Percentiles rank a stretch among this genome's conserved stretches.
These are phyloP conservation scores for Phytopythium boreale DNA, from an alignment of 352 stramenopile species.

Conservation along the genomic window DNA sequence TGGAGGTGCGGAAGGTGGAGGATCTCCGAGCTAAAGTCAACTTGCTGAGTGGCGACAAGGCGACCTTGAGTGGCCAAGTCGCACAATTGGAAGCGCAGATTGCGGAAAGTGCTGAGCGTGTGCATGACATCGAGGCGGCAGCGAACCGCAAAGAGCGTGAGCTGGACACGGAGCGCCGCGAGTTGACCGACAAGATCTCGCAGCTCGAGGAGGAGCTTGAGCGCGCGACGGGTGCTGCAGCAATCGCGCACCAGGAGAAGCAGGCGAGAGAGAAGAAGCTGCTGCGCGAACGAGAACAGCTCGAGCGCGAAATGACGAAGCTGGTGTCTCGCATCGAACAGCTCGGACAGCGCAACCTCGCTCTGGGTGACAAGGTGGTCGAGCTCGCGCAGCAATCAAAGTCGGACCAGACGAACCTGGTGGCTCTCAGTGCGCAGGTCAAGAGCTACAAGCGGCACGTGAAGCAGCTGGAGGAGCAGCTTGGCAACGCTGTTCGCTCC, in stretches of 20 bases:
- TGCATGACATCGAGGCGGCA: constrained; percentile 15
- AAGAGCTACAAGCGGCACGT: constrained; percentile 62
- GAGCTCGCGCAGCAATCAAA: constrained; percentile 53
- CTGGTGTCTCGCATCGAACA: constrained; percentile 55
- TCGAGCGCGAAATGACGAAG: constrained; percentile 48
- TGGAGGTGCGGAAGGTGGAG: constrained; percentile 39
- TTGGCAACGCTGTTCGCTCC: constrained; percentile 24
- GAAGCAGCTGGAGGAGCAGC: constrained; percentile 36
- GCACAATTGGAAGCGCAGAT: constrained; percentile 25
- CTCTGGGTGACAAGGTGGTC: constrained; percentile 64
- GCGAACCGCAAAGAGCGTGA: constrained; percentile 27
- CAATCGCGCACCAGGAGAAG: constrained; percentile 34
- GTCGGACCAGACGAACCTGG: constrained; percentile 51
- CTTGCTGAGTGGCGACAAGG: constrained; percentile 32
- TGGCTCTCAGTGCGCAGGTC: constrained; percentile 58
- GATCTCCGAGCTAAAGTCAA: constrained; percentile 32
- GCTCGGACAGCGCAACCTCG: constrained; percentile 43
- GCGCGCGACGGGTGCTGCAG: constrained; percentile 21
- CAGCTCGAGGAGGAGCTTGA: constrained; percentile 25
- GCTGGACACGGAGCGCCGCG: constrained; percentile 9
- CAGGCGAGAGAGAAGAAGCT: constrained; percentile 49
- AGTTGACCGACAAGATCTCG: constrained; percentile 20
- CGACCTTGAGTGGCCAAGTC: constrained; percentile 22
- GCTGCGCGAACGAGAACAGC: constrained; percentile 48
- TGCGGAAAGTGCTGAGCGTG: constrained; percentile 19